Percentiles rank a stretch among this genome's conserved stretches.
These are phyloP conservation scores for Nissolia schottii DNA, from an alignment of 306 rosid species.

Conservation along the genomic window DNA sequence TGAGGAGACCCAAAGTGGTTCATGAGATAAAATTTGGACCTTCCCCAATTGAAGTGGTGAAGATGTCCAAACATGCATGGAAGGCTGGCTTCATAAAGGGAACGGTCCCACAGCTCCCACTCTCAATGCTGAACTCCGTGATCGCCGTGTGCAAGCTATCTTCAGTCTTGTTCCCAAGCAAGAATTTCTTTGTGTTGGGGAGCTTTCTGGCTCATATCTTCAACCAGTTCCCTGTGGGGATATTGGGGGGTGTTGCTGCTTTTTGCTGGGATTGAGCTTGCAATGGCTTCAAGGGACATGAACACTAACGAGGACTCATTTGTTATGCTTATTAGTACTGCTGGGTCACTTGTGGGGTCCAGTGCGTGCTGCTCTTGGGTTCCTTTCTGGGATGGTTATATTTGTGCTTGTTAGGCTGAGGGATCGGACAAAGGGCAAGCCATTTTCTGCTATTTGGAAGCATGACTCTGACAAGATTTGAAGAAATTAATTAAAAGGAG, in stretches of 20 bases:
- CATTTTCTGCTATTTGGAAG: slow-evolving; percentile 26
- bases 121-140: slow-evolving; percentile 67
- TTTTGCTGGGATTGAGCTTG: slow-evolving; percentile 76
- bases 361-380: slow-evolving; percentile 73
- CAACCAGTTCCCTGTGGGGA: slow-evolving; percentile 55
- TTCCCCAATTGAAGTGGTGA: slow-evolving; percentile 43
- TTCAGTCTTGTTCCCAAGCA: slow-evolving; percentile 59
- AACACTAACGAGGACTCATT: slow-evolving; percentile 52
- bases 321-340: slow-evolving; percentile 54
- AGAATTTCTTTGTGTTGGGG: slow-evolving; percentile 59
- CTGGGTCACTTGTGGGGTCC: slow-evolving; percentile 63
- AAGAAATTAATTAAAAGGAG: not conserved
- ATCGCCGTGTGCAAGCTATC: slow-evolving; percentile 65
- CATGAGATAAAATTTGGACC: slow-evolving; percentile 60
- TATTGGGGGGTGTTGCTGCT: slow-evolving; percentile 64
- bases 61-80: slow-evolving; percentile 58
- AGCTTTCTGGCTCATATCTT: slow-evolving; percentile 51
- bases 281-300: slow-evolving; percentile 72
- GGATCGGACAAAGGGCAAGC: slow-evolving; percentile 18
- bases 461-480: not conserved
- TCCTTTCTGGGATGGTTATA: slow-evolving; percentile 41
- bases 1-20: slow-evolving; percentile 50
- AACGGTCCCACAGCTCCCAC: slow-evolving; percentile 70
- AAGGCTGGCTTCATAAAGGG: slow-evolving; percentile 72
- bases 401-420: slow-evolving; percentile 44